phyloP scores from a whole-genome alignment of 2,329 filamentous ascomycete genomes.

The Teratosphaeria pseudoeucalypti region DNA sequence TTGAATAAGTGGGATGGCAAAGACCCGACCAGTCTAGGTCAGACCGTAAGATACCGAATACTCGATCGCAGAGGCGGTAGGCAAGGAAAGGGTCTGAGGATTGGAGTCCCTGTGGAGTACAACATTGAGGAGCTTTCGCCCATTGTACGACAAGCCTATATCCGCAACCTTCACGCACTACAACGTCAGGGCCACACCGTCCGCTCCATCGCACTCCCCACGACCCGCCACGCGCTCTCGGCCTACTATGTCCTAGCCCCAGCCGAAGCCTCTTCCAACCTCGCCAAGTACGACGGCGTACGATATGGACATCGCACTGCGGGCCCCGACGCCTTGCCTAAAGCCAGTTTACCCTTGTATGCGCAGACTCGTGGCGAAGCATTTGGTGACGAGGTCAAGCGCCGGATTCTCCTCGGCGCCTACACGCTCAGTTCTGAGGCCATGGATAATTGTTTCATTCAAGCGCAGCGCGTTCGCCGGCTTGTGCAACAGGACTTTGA shows the following conservation, averaged over 20 bases:
- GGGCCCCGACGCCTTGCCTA: slow-evolving; percentile 40
- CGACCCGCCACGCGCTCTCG: slow-evolving; percentile 74
- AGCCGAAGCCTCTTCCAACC: slow-evolving; percentile 88
- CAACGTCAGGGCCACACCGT: slow-evolving; percentile 58
- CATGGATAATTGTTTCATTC: slow-evolving; percentile 93
- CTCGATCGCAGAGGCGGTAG: background rate
- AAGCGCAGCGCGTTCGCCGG: slow-evolving; percentile 78
- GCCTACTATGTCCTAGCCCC: slow-evolving; percentile 94
- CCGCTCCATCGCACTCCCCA: slow-evolving; percentile 67
- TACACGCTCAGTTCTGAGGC: slow-evolving; percentile 84
- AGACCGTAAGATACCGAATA: slow-evolving; percentile 43
- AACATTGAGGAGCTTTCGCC: slow-evolving; percentile 73
- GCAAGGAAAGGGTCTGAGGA: slow-evolving; percentile 28
- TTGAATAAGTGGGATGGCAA: slow-evolving; percentile 52
- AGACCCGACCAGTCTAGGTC: slow-evolving; percentile 65
- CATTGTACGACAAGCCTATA: slow-evolving; percentile 61
- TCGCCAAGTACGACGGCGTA: slow-evolving; percentile 95
- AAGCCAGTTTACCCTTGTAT: slow-evolving; percentile 45
- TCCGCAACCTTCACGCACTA: slow-evolving; percentile 48
- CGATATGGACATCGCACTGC: slow-evolving; percentile 61
- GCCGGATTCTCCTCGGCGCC: slow-evolving; percentile 77
- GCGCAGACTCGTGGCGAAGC: slow-evolving; percentile 61
- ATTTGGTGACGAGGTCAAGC: slow-evolving; percentile 76
- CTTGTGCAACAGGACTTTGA: slow-evolving; percentile 83
- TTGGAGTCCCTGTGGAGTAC: slow-evolving; percentile 64